phyloP scores from a whole-genome alignment of 768 basidiomycete genomes.

The Trametes maxima region DNA sequence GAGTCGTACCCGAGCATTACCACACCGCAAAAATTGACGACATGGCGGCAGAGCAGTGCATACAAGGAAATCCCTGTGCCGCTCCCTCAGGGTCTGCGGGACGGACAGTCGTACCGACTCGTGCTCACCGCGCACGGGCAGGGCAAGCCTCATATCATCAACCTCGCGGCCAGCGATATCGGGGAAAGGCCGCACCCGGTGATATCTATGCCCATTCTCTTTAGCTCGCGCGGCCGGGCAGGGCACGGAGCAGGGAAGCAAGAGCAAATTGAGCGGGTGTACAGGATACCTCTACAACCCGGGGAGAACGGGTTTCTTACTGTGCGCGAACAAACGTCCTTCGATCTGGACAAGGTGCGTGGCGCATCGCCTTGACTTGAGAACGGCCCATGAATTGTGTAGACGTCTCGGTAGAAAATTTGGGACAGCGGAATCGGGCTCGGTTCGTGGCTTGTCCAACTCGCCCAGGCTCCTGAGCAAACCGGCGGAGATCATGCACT shows the following conservation, averaged over 20 bases:
- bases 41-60: constrained; percentile 64
- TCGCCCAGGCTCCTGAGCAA: constrained; percentile 30
- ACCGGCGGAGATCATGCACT: constrained; percentile 1
- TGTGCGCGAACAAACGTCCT: constrained; percentile 81
- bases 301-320: constrained; percentile 39
- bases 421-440: constrained; percentile 94
- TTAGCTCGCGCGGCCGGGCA: constrained; percentile 35
- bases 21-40: constrained; percentile 66
- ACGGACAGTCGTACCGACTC: constrained; percentile 68
- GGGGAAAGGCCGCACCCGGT: constrained; percentile 61
- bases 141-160: constrained; percentile 37
- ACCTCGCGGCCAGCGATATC: constrained; percentile 44
- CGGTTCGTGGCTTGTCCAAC: constrained; percentile 69
- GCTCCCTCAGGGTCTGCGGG: constrained; percentile 52
- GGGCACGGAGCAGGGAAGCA: constrained; percentile 50
- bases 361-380: background rate
- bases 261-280: constrained; percentile 64
- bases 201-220: constrained; percentile 64
- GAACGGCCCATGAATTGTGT: constrained; percentile 6
- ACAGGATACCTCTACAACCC: constrained; percentile 31
- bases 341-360: constrained; percentile 88
- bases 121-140: constrained; percentile 48
- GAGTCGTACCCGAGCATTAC: constrained; percentile 34
- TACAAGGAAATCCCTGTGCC: constrained; percentile 79
- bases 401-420: constrained; percentile 69